Evolutionary conservation across 2,329 filamentous ascomycete species (phyloP).

Genomic region (Colletotrichum sp.): DNA sequence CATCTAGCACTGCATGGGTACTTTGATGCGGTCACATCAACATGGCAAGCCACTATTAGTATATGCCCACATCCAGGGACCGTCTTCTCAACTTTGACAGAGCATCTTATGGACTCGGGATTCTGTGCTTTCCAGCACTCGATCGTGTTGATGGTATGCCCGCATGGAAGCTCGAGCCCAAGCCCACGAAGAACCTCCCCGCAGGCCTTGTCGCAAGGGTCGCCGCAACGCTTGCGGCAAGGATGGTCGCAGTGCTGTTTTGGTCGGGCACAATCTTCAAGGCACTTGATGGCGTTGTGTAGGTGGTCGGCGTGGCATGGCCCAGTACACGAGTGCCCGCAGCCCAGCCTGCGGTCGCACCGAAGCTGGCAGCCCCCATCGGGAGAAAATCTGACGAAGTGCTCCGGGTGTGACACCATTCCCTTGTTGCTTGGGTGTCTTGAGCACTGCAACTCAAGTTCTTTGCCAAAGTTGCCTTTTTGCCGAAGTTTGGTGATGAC

Average conservation of each 20-base stretch:
- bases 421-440: conserved; percentile 62
- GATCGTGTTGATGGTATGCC: conserved; percentile 38
- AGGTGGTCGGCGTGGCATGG: conserved; percentile 53
- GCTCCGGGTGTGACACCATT: conserved; percentile 54
- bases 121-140: conserved; percentile 49
- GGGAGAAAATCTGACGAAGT: conserved; percentile 61
- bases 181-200: conserved; percentile 32
- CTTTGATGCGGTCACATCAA: conserved; percentile 41
- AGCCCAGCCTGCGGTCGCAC: conserved; percentile 54
- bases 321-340: conserved; percentile 52
- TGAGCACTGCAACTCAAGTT: conserved; percentile 62
- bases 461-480: conserved; percentile 50
- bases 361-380: conserved; percentile 65
- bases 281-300: conserved; percentile 51
- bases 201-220: conserved; percentile 45
- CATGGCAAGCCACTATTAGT: conserved; percentile 53
- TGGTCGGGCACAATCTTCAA: conserved; percentile 47
- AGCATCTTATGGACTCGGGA: conserved; percentile 52
- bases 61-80: conserved; percentile 63
- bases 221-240: conserved; percentile 48
- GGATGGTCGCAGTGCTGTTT: conserved; percentile 48
- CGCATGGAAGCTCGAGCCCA: conserved; percentile 43
- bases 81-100: conserved; percentile 44
- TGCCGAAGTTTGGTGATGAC: conserved; percentile 58
- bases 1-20: conserved; percentile 59